These are phyloP conservation scores for Lasiosphaeria hispida DNA, from an alignment of 495 filamentous ascomycete species.

Conservation along the genomic window DNA sequence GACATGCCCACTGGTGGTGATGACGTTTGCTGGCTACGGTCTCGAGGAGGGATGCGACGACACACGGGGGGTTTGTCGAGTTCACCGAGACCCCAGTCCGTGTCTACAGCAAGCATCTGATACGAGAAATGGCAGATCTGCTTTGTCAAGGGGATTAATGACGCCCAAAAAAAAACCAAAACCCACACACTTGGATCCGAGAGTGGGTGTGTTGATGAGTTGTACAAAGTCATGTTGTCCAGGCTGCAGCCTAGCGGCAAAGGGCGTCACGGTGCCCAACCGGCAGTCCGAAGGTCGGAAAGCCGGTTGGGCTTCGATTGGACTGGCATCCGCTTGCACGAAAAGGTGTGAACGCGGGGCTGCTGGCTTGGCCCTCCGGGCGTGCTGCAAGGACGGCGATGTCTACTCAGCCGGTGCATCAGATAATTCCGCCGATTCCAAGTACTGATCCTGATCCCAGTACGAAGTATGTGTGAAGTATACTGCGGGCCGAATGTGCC, in stretches of 20 bases:
- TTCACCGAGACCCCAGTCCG: slow-evolving; percentile 6
- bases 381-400: background rate
- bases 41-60: background rate
- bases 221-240: slow-evolving; percentile 43
- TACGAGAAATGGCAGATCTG: slow-evolving; percentile 11
- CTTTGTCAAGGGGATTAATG: background rate
- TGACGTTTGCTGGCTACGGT: background rate
- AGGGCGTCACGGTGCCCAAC: slow-evolving; percentile 51
- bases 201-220: slow-evolving; percentile 44
- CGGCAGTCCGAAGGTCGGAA: slow-evolving; percentile 20
- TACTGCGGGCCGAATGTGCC: background rate
- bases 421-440: too few relatives aligned
- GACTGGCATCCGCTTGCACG: slow-evolving; percentile 28
- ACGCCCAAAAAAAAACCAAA: background rate
- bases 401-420: too few relatives aligned
- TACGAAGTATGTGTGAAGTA: too few relatives aligned
- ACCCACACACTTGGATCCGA: background rate
- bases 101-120: background rate
- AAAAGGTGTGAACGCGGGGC: slow-evolving; percentile 5
- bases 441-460: too few relatives aligned
- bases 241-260: slow-evolving; percentile 43
- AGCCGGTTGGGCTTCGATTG: slow-evolving; percentile 36
- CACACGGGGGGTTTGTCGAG: background rate
- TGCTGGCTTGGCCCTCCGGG: background rate
- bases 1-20: background rate